Conservation (phyloP, 257 asterid genomes). For the Rehmannia glutinosa region DNA sequence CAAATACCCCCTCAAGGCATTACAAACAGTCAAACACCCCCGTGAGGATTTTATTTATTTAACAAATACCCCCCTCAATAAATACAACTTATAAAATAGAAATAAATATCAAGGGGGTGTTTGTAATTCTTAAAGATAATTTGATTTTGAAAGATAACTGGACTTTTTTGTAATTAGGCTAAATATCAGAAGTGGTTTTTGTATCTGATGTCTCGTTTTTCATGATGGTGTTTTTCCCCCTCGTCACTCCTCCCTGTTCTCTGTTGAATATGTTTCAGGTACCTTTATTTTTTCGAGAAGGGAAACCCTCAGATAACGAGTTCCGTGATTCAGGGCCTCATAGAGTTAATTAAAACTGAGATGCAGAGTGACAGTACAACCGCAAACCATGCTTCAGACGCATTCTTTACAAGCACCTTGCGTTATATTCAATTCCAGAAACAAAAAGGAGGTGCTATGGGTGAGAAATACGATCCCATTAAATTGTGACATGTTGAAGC, state of each 20-base stretch:
- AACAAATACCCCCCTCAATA: not conserved
- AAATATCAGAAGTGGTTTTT: no score
- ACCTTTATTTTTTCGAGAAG: conserved; percentile 91
- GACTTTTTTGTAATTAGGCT: no score
- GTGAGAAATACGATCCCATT: conserved; percentile 76
- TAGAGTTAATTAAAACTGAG: conserved; percentile 80
- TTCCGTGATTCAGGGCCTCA: conserved; percentile 75
- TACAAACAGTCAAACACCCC: no score
- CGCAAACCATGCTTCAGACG: conserved; percentile 53
- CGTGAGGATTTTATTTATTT: not conserved
- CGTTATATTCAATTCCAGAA: conserved; percentile 89
- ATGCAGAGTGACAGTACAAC: conserved; percentile 64
- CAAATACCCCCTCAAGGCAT: not conserved
- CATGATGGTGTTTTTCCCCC: not conserved
- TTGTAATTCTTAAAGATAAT: not conserved
- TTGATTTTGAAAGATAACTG: no score
- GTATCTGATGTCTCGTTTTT: not conserved
- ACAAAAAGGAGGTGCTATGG: conserved; percentile 94
- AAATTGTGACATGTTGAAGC: conserved; percentile 40
- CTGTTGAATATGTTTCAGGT: conserved; percentile 46
- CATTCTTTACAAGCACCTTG: conserved; percentile 83
- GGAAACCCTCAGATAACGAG: conserved; percentile 86
- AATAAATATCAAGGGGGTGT: not conserved
- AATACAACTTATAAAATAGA: not conserved
- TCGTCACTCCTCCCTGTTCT: not conserved